Percentiles rank a stretch among this genome's conserved stretches.
Evolutionary conservation across 805 yeast genomes (phyloP).

Genomic region (Brettanomyces nanus): DNA sequence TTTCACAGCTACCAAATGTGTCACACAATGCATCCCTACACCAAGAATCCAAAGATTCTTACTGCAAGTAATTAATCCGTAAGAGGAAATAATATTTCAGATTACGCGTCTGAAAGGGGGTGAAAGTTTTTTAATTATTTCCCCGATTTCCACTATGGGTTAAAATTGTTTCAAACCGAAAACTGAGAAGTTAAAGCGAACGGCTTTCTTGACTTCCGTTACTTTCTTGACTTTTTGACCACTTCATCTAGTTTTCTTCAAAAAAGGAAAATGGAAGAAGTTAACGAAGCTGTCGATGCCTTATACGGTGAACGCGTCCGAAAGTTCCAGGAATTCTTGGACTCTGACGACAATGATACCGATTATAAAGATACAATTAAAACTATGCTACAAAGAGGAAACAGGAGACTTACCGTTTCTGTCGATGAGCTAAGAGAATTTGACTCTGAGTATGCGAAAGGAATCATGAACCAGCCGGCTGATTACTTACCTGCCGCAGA

Average conservation of each 20-base stretch:
- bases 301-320: conserved; percentile 76
- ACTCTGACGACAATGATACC: conserved; percentile 42
- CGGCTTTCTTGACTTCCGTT: too few relatives aligned
- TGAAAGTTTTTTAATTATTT: background rate
- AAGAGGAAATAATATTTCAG: too few relatives aligned
- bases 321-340: conserved; percentile 78
- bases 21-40: background rate
- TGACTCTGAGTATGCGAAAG: conserved; percentile 66
- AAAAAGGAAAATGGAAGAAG: conserved; percentile 17
- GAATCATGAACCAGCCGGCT: conserved; percentile 68
- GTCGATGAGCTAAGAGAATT: conserved; percentile 85
- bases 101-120: background rate
- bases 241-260: background rate
- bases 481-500: conserved; percentile 87
- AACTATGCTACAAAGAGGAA: conserved; percentile 60
- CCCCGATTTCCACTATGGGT: background rate
- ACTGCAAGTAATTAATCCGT: background rate
- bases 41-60: background rate
- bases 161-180: background rate
- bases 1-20: too few relatives aligned
- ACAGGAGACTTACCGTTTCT: conserved; percentile 61
- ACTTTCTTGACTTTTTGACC: background rate
- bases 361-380: conserved; percentile 65
- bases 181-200: too few relatives aligned
- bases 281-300: conserved; percentile 24